phyloP scores from a whole-genome alignment of 805 yeast species.

The Yarrowia divulgata region DNA sequence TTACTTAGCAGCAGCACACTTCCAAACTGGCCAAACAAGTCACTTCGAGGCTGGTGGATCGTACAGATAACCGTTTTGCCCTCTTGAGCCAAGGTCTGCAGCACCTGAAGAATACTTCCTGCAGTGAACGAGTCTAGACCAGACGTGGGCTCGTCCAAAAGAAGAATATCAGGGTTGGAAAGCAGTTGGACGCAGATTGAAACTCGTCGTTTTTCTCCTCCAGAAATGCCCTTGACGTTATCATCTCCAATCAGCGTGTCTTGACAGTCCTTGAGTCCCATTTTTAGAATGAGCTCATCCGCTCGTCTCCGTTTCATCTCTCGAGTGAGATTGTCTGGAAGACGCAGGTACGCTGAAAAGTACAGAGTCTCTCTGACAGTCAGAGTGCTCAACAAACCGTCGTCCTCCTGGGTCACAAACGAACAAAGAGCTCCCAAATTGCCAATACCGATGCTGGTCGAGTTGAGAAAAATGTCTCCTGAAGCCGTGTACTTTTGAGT shows the following conservation, averaged over 20 bases:
- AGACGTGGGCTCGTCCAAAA: constrained; percentile 89
- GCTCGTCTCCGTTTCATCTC: constrained; percentile 59
- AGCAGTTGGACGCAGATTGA: constrained; percentile 82
- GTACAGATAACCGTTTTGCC: constrained; percentile 76
- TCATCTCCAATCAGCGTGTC: constrained; percentile 73
- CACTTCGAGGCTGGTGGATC: constrained; percentile 83
- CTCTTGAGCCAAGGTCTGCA: constrained; percentile 61
- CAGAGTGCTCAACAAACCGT: constrained; percentile 68
- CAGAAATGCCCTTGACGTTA: constrained; percentile 68
- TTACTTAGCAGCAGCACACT: constrained; percentile 74
- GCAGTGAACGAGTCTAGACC: constrained; percentile 87
- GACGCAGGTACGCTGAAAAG: constrained; percentile 73
- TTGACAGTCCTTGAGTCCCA: constrained; percentile 78
- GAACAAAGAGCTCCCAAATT: constrained; percentile 57
- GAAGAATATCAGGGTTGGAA: constrained; percentile 71
- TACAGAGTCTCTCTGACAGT: constrained; percentile 80
- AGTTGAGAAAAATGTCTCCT: constrained; percentile 59
- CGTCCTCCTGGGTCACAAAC: constrained; percentile 84
- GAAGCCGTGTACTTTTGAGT: constrained; percentile 48
- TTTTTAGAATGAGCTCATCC: constrained; percentile 64
- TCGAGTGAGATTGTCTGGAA: constrained; percentile 54
- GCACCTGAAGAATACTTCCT: constrained; percentile 65
- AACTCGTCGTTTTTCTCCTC: constrained; percentile 83
- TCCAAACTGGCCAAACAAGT: constrained; percentile 69
- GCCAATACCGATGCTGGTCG: constrained; percentile 41